Base-by-base conservation (phyloP, 1,284 basidiomycete genomes). In the Ceratobasidium sp. region DNA sequence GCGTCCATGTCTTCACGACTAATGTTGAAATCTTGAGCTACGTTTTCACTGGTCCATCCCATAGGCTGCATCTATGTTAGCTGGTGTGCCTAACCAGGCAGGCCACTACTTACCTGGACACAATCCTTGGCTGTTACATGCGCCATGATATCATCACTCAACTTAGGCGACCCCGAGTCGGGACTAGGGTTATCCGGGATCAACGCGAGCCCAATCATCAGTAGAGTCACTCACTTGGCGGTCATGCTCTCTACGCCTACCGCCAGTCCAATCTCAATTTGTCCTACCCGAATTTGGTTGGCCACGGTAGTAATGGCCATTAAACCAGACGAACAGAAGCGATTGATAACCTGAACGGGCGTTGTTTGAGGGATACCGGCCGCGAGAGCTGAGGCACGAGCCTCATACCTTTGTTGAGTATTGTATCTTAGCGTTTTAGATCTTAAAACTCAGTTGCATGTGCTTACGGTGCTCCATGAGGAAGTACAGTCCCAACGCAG, bases 41-140 rank as follows among this genome's bases (percentile, higher is more conserved):
- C 86, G 73, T 91, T 92, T 77, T 92, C 90, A 69, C 86, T 90
- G 1, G 93, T 93, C 92, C 92, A 93, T 10, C 92, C 91, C 92
- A 94, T 94, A 27, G 89, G 89, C 78, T 86, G 78, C 32, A 79
- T n/a, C 8, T 20, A 10, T 13, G 29, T 43, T 35, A 55, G 35
- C 68, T 75, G 75, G 25, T 70, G 62, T 12, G 73, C 70, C 40
- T 72, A 71, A 32, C 70, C 73, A 47, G 72, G 67, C 20, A 73
- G 69, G 54, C 72, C 72, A 17, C 70, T n/a, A 38, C 69, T 32
- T 72, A 89, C 90, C 83, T 92, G 88, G 60, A 91, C 85, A 73
- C 88, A 93, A 74, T 93, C 92, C 71, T 87, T 82, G 0, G 91
- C 88, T 72, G 60, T 55, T 20, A 43, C 25, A 58, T 87, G 81